Base-by-base conservation (phyloP, 345 rosid genomes). In the Dimocarpus longan region DNA sequence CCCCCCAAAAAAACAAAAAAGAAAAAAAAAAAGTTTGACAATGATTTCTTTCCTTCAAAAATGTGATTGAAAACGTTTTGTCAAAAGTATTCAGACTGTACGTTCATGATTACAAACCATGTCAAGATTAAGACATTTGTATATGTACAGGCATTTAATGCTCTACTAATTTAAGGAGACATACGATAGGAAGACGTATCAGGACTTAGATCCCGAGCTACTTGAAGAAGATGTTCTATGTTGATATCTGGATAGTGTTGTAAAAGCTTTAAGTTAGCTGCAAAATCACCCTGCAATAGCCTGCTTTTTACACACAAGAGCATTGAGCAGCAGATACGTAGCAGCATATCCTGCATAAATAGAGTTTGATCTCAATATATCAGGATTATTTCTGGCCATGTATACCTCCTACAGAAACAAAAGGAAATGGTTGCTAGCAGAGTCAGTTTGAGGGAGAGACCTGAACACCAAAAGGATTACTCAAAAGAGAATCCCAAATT, bases 401-500 rank as follows among this genome's bases (percentile, higher is more conserved):
- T n/a, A 68, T 66, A 50, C 46, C 74, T 37, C 42, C 32, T 42
- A 62, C 22, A 44, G 19, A 62, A 44, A 62, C n/a, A 37, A 73
- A 59, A 0, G 19, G 18, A 59, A 21, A 48, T 10, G n/a, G 46
- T 16, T 52, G 26, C 42, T 46, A 10, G 62, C 64, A 19, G 62
- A 66, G 24, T 64, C 13, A 52, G 37, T 7, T 37, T 66, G 48
- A 43, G 66, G 66, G 67, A 82, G 40, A 68, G 62, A 89, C 93
- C 93, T 90, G 90, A 75, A 89, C 74, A 15, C 93, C 93, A 62
- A 69, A 89, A 13, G 90, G 90, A 83, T 87, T 89, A 71, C 96
- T 86, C 71, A 92, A 76, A 80, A 92, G 87, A 83, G 93, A 82
- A 85, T 92, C 92, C 96, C 96, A 92, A 62, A 92, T 92, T 83